Conservation (phyloP, 805 yeast species). For the Candida silvicultrix region DNA sequence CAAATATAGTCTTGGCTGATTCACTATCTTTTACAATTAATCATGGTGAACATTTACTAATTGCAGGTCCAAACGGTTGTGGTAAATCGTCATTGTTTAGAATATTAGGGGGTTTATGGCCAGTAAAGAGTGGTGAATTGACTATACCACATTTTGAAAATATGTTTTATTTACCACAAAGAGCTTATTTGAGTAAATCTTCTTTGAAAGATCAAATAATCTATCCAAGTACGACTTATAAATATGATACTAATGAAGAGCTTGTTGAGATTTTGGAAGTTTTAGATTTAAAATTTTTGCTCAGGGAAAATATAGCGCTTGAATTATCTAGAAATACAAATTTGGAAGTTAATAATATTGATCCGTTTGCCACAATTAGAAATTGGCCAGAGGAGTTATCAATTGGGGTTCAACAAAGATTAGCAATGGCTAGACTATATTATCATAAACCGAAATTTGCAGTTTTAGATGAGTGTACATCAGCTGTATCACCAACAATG, state of each 20-base stretch:
- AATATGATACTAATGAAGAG: conserved; percentile 35
- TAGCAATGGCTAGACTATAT: conserved; percentile 89
- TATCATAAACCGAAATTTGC: conserved; percentile 92
- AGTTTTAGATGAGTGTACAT: conserved; percentile 91
- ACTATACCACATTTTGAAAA: conserved; percentile 59
- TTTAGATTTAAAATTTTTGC: conserved; percentile 53
- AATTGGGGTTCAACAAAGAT: conserved; percentile 86
- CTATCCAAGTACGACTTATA: conserved; percentile 73
- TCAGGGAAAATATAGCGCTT: conserved; percentile 38
- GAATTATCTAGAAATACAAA: conserved; percentile 23
- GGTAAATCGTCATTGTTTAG: conserved; percentile 92
- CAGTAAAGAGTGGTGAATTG: conserved; percentile 51
- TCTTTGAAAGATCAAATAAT: conserved; percentile 83
- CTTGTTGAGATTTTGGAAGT: conserved; percentile 47
- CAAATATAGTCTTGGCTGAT: conserved; percentile 64
- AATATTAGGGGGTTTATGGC: conserved; percentile 92
- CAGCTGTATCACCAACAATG: conserved; percentile 86
- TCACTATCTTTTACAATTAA: conserved; percentile 65
- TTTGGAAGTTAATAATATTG: conserved; percentile 27
- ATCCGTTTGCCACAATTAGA: conserved; percentile 57
- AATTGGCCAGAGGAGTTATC: conserved; percentile 89
- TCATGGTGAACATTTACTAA: conserved; percentile 78
- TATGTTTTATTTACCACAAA: conserved; percentile 86
- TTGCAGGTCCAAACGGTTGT: conserved; percentile 95
- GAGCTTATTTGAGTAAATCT: conserved; percentile 67